phyloP scores from a whole-genome alignment of 768 basidiomycete genomes.

The Mycena rebaudengoi region DNA sequence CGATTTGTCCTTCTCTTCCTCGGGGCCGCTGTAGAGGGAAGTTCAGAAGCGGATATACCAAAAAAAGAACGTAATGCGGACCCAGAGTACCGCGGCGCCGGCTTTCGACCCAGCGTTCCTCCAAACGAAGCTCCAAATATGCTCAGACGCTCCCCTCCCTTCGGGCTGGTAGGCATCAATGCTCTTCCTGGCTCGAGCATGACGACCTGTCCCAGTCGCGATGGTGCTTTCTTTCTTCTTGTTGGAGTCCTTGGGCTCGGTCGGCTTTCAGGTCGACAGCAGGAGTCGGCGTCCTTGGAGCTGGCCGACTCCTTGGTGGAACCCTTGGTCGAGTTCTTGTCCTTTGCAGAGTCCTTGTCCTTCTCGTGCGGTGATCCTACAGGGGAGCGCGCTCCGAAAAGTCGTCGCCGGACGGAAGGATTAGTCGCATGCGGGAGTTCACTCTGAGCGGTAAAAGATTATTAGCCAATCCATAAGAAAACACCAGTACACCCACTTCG shows the following conservation, averaged over 20 bases:
- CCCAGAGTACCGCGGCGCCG: constrained; percentile 77
- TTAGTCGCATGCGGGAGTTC: constrained; percentile 52
- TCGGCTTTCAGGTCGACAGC: constrained; percentile 8
- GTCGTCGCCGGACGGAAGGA: constrained; percentile 51
- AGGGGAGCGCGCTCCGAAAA: constrained; percentile 56
- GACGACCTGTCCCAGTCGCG: constrained; percentile 36
- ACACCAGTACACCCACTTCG: constrained; percentile 59
- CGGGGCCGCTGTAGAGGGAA: constrained; percentile 39
- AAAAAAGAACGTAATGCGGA: constrained; percentile 43
- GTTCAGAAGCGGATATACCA: background rate
- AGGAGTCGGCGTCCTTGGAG: constrained; percentile 18
- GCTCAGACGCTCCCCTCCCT: constrained; percentile 72
- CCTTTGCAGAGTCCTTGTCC: constrained; percentile 43
- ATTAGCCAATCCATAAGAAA: constrained; percentile 12
- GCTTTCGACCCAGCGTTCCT: constrained; percentile 77
- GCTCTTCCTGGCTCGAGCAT: constrained; percentile 58
- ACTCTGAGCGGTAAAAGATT: constrained; percentile 52
- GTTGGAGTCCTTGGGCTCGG: constrained; percentile 25
- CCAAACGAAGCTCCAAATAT: constrained; percentile 80
- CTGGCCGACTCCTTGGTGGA: constrained; percentile 35
- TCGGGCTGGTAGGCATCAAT: constrained; percentile 49
- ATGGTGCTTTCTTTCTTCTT: constrained; percentile 37
- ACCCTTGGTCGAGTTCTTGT: constrained; percentile 42
- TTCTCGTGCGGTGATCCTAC: constrained; percentile 31
- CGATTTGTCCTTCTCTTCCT: constrained; percentile 53